Evolutionary conservation across 2,329 filamentous ascomycete species (phyloP).

Genomic region (Achaetomium macrosporum): DNA sequence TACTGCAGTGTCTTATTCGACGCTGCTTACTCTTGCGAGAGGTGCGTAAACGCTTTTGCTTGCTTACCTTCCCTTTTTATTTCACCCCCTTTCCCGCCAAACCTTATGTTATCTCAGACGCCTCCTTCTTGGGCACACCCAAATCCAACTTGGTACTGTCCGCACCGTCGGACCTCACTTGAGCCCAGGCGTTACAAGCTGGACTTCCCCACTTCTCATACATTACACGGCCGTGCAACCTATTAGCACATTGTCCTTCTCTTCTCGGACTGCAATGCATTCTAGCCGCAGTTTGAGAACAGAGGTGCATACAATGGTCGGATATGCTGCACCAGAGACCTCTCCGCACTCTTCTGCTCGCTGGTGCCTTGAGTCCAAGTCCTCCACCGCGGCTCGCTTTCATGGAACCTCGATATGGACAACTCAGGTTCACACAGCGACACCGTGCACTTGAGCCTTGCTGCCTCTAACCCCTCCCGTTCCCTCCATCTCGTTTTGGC

Average conservation of each 20-base stretch:
- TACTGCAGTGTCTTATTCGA: too few species aligned
- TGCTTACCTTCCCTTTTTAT: too few species aligned
- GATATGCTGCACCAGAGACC: constrained; percentile 1
- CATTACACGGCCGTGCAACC: neutral
- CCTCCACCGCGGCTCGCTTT: constrained; percentile 10
- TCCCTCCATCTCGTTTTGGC: constrained; percentile 14
- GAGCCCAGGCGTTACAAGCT: constrained; percentile 3
- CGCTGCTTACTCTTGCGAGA: too few species aligned
- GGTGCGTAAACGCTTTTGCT: too few species aligned
- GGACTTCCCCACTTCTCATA: constrained; percentile 9
- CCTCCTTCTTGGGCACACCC: too few species aligned
- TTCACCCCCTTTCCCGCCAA: too few species aligned
- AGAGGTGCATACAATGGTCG: constrained; percentile 3
- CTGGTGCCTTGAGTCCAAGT: neutral
- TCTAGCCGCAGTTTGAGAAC: constrained; percentile 6
- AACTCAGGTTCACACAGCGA: constrained; percentile 2
- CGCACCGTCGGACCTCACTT: neutral
- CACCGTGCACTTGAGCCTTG: neutral
- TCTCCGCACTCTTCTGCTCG: neutral
- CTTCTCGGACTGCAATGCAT: constrained; percentile 3
- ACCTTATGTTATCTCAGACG: too few species aligned
- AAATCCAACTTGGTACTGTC: too few species aligned
- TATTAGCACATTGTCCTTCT: neutral
- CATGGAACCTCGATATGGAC: constrained; percentile 8
- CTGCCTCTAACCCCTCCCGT: neutral